A percentile compares a stretch with the other conserved stretches of the same genome.
phyloP scores from a whole-genome alignment of 2,329 filamentous ascomycete species.

The Sporothrix pallida region DNA sequence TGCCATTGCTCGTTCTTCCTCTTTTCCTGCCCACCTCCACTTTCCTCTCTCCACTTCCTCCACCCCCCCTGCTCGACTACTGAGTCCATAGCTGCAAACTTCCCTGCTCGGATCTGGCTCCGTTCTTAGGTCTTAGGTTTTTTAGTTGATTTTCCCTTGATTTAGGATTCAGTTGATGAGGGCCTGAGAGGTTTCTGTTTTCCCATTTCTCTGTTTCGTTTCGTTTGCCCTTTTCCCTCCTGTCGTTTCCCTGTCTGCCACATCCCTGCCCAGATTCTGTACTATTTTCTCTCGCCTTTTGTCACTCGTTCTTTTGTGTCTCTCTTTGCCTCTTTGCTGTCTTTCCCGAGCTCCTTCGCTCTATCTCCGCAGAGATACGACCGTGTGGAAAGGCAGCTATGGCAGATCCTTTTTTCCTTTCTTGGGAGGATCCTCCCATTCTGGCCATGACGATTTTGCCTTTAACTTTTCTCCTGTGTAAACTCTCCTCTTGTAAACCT shows the following conservation, averaged over 20 bases:
- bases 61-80: not conserved
- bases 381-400: conserved; percentile 1
- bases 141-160: not conserved
- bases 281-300: not conserved
- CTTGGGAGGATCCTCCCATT: conserved; percentile 16
- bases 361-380: conserved; percentile 19
- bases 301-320: not conserved
- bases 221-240: no score
- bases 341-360: not conserved
- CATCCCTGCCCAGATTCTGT: conserved; percentile 1
- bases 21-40: not conserved
- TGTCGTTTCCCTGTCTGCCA: not conserved
- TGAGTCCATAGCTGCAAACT: not conserved
- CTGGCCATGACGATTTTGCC: not conserved
- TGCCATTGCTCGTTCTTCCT: not conserved
- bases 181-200: no score
- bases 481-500: not conserved
- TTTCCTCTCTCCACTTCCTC: conserved; percentile 10
- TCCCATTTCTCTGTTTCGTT: no score
- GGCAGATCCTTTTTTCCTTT: conserved; percentile 21
- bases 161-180: not conserved
- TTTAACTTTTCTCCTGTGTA: not conserved
- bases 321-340: not conserved
- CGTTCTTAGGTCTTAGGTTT: not conserved
- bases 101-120: conserved; percentile 24